Conservation (phyloP, 2,329 filamentous ascomycete species). For the Xylariaceae sp. region DNA sequence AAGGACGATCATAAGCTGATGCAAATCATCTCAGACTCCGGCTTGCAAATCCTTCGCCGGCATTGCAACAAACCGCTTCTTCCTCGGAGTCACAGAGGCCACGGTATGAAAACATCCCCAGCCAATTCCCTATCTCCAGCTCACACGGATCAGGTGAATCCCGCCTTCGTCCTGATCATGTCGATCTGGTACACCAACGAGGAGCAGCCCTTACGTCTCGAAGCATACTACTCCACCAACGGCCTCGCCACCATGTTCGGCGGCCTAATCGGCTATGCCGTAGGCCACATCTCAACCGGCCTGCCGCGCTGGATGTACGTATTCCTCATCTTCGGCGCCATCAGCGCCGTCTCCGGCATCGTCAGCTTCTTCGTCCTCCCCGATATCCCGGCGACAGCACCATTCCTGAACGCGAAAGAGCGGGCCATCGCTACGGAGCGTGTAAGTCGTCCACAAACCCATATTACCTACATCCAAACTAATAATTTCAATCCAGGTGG, state of each 20-base stretch:
- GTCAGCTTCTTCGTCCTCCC: conserved; percentile 54
- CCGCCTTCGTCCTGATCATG: conserved; percentile 39
- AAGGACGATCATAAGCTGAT: conserved; percentile 2
- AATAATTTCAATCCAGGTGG: conserved; percentile 30
- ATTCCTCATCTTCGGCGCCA: conserved; percentile 54
- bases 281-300: conserved; percentile 50
- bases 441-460: conserved; percentile 11
- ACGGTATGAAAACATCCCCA: conserved; percentile 30
- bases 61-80: conserved; percentile 50
- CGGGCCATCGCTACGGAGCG: conserved; percentile 49
- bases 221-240: conserved; percentile 51
- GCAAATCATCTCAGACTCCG: conserved; percentile 31
- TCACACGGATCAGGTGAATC: conserved; percentile 38
- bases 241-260: conserved; percentile 42
- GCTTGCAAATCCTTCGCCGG: conserved; percentile 50
- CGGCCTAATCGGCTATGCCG: conserved; percentile 52
- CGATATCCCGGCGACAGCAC: conserved; percentile 57
- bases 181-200: conserved; percentile 36
- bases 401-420: conserved; percentile 55
- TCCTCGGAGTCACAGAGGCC: conserved; percentile 53
- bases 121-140: background rate
- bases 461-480: background rate
- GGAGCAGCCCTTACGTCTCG: conserved; percentile 48
- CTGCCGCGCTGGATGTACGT: conserved; percentile 35
- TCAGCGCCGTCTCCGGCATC: conserved; percentile 52